Evolutionary conservation across 176 grass and related monocot genomes (phyloP).

Genomic region (Aegilops sharonensis): DNA sequence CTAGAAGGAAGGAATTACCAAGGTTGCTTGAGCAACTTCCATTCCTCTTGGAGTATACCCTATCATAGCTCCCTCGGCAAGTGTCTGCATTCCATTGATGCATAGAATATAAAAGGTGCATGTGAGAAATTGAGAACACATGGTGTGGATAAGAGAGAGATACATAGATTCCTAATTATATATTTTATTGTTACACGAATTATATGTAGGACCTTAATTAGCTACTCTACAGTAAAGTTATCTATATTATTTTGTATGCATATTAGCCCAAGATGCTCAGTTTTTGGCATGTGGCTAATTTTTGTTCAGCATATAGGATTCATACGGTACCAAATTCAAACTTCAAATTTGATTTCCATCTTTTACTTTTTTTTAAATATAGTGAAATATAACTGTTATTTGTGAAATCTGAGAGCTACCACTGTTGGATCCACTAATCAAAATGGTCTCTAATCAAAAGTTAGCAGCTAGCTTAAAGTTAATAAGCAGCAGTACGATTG

Average conservation of each 20-base stretch:
- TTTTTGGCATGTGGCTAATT: neutral
- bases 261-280: neutral
- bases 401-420: neutral
- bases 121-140: neutral
- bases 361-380: neutral
- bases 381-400: neutral
- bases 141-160: neutral
- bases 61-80: slow-evolving; percentile 93
- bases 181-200: neutral
- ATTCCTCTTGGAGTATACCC: slow-evolving; percentile 86
- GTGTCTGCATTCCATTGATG: slow-evolving; percentile 46
- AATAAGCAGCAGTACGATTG: neutral
- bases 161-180: neutral
- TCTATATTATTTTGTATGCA: slow-evolving; percentile 20
- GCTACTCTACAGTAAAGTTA: neutral
- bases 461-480: neutral
- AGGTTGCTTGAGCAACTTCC: slow-evolving; percentile 90
- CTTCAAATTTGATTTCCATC: neutral
- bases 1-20: slow-evolving; percentile 56
- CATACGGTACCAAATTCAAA: neutral
- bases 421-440: neutral
- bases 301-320: neutral
- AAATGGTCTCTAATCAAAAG: neutral
- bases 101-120: slow-evolving; percentile 18
- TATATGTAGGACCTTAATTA: neutral